A percentile compares a stretch with the other conserved stretches of the same genome.
Evolutionary conservation across 2,329 filamentous ascomycete genomes (phyloP).

Genomic region (Aureobasidium pullulans): DNA sequence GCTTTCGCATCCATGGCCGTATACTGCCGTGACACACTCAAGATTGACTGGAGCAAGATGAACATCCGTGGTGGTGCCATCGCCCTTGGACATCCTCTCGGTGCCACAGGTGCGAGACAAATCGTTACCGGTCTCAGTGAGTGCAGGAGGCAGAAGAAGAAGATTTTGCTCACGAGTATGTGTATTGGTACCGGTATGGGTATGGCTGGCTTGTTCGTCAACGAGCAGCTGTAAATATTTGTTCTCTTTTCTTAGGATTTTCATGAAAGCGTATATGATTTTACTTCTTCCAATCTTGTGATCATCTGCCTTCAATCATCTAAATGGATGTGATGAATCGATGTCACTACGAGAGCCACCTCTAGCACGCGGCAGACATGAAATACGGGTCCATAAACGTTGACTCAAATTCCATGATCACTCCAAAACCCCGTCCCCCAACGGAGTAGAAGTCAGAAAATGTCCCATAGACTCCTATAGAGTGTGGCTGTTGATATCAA

Average conservation of each 20-base stretch:
- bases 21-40: constrained; percentile 63
- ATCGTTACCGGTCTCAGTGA: constrained; percentile 88
- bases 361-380: too few relatives aligned
- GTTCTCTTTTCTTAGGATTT: neutral
- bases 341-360: too few relatives aligned
- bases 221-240: constrained; percentile 43
- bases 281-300: neutral
- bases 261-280: neutral
- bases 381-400: too few relatives aligned
- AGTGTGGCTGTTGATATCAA: too few relatives aligned
- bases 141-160: constrained; percentile 76
- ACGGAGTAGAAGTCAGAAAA: too few relatives aligned
- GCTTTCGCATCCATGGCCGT: constrained; percentile 97
- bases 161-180: constrained; percentile 88
- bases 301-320: neutral
- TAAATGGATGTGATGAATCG: neutral
- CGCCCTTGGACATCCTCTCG: constrained; percentile 75
- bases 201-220: constrained; percentile 60
- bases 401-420: too few relatives aligned
- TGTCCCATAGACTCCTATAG: too few relatives aligned
- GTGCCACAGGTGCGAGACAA: constrained; percentile 68
- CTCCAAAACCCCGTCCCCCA: too few relatives aligned
- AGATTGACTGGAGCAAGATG: constrained; percentile 67
- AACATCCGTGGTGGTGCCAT: constrained; percentile 77
- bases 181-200: constrained; percentile 63